Conservation (phyloP, 2,329 filamentous ascomycete genomes). For the Fusarium nurragi region DNA sequence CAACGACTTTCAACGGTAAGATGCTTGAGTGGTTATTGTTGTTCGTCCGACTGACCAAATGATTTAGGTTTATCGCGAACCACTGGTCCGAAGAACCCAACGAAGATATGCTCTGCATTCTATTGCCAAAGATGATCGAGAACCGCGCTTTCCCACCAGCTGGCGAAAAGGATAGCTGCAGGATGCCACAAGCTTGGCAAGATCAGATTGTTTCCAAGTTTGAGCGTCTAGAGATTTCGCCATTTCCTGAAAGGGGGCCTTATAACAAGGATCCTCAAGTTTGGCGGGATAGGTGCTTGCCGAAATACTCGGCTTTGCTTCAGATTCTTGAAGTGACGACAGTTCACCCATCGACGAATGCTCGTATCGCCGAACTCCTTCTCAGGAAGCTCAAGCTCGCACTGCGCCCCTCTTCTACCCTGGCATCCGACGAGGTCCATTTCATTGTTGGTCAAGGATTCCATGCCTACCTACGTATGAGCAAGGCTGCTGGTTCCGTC, state of each 20-base stretch:
- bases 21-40: conserved; percentile 17
- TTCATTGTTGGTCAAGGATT: conserved; percentile 82
- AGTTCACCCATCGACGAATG: conserved; percentile 72
- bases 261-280: conserved; percentile 70
- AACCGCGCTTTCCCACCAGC: conserved; percentile 63
- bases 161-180: conserved; percentile 63
- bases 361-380: conserved; percentile 71
- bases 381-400: conserved; percentile 73
- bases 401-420: conserved; percentile 66
- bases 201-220: conserved; percentile 77
- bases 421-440: conserved; percentile 70
- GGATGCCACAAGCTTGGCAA: conserved; percentile 74
- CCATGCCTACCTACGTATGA: conserved; percentile 75
- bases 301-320: conserved; percentile 74
- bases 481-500: conserved; percentile 64
- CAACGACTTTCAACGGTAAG: conserved; percentile 80
- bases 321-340: conserved; percentile 69
- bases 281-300: conserved; percentile 71
- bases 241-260: conserved; percentile 70
- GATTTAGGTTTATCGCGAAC: conserved; percentile 73
- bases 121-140: conserved; percentile 72
- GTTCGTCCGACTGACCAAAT: conserved; percentile 26
- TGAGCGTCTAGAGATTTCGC: conserved; percentile 69
- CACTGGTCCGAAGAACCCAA: conserved; percentile 75
- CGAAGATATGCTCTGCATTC: conserved; percentile 74